A percentile compares a stretch with the other conserved stretches of the same genome.
Evolutionary conservation across 129 eudicot species (phyloP).

Genomic region (Chrysanthemum lavandulifolium): DNA sequence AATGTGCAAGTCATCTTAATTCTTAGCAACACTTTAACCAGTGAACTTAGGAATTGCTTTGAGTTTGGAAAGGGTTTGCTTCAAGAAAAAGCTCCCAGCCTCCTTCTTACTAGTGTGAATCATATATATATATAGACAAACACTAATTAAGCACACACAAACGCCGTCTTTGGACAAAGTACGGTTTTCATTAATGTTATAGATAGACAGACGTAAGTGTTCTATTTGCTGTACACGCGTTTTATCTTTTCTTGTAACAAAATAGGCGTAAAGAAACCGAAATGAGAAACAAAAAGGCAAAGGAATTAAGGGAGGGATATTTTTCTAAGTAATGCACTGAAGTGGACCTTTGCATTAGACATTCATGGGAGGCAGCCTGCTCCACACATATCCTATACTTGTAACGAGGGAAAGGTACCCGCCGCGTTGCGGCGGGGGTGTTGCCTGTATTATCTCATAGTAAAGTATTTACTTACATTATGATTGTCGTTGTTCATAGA

Average conservation of each 20-base stretch:
- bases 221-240: background rate
- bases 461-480: no score
- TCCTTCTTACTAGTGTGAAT: background rate
- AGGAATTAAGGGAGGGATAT: conserved; percentile 1
- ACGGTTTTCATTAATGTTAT: background rate
- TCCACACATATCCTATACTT: no score
- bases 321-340: conserved; percentile 23
- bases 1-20: no score
- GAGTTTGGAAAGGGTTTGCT: background rate
- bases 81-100: background rate
- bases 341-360: conserved; percentile 38
- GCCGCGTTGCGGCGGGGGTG: no score
- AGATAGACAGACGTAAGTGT: background rate
- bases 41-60: no score
- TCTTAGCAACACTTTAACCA: no score
- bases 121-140: background rate
- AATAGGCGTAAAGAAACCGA: background rate
- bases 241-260: background rate
- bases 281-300: background rate
- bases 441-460: no score
- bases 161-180: background rate
- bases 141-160: background rate
- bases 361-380: conserved; percentile 28
- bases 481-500: no score
- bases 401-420: no score